These are phyloP conservation scores for Mucor mucedo DNA, from an alignment of 371 early-diverging fungal genomes.

Conservation along the genomic window DNA sequence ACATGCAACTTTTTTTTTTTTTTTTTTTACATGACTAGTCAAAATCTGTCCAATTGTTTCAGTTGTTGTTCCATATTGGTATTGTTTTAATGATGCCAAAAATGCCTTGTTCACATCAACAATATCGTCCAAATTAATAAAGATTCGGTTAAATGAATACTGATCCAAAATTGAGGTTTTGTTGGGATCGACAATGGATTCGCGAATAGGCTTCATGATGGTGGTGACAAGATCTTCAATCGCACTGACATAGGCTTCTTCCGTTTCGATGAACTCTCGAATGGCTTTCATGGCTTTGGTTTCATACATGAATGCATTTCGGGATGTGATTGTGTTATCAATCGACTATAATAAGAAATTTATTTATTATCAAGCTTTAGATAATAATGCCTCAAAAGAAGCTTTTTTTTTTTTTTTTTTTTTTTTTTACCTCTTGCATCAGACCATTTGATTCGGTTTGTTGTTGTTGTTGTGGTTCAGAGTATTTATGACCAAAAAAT, in stretches of 20 bases:
- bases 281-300: slow-evolving; percentile 13
- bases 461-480: background rate
- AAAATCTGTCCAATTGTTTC: slow-evolving; percentile 33
- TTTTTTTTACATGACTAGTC: slow-evolving; percentile 25
- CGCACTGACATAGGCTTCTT: slow-evolving; percentile 26
- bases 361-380: background rate
- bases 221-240: slow-evolving; percentile 26
- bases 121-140: slow-evolving; percentile 33
- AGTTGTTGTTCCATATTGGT: slow-evolving; percentile 10
- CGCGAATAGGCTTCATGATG: slow-evolving; percentile 25
- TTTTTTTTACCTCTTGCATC: slow-evolving; percentile 16
- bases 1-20: background rate
- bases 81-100: slow-evolving; percentile 20
- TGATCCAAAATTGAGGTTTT: slow-evolving; percentile 27
- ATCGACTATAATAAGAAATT: background rate
- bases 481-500: slow-evolving; percentile 26
- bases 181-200: slow-evolving; percentile 19
- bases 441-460: background rate
- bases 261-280: slow-evolving; percentile 28
- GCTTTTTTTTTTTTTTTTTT: too few species aligned
- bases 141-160: slow-evolving; percentile 31
- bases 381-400: background rate
- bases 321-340: background rate
- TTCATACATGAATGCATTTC: slow-evolving; percentile 22
- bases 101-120: slow-evolving; percentile 27